Conservation (phyloP, 75 land plant species). For the Chamaecyparis obtusa region DNA sequence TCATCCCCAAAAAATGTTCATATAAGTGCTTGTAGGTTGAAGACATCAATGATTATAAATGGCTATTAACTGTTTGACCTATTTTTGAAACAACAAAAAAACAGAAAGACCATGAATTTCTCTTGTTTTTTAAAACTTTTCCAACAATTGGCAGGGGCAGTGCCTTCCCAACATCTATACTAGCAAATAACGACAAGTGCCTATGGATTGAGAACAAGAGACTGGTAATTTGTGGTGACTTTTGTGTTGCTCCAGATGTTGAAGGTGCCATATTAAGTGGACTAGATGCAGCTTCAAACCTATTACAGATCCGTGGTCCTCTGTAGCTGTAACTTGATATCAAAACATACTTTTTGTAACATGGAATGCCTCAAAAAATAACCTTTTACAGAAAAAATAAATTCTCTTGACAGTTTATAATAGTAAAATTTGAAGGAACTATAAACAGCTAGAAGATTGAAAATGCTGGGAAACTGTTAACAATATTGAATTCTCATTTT, state of each 20-base stretch:
- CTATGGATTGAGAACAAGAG: constrained; percentile 34
- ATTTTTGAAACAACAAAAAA: not conserved
- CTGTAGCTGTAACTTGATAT: not conserved
- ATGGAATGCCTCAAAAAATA: not conserved
- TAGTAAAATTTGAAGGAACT: not conserved
- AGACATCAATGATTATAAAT: not conserved
- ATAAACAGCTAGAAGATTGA: not conserved
- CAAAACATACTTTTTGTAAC: not conserved
- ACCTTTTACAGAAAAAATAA: not conserved
- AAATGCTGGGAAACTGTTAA: not conserved
- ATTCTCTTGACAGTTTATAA: not conserved
- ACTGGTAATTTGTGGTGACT: constrained; percentile 77
- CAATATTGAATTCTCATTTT: not conserved
- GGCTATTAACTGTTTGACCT: not conserved
- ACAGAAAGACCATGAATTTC: not conserved
- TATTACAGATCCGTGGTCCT: constrained; percentile 11
- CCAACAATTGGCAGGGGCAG: constrained; percentile 57
- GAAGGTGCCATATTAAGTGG: constrained; percentile 85
- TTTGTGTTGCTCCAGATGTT: constrained; percentile 66
- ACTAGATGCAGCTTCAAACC: constrained; percentile 50
- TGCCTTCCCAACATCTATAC: constrained; percentile 66
- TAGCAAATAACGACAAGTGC: constrained; percentile 65
- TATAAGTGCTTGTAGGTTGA: not conserved
- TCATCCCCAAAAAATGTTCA: not conserved
- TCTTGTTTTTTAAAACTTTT: not conserved